A percentile compares a stretch with the other conserved stretches of the same genome.
These are phyloP conservation scores for Iberis pinnata DNA, from an alignment of 345 rosid genomes.

Conservation along the genomic window DNA sequence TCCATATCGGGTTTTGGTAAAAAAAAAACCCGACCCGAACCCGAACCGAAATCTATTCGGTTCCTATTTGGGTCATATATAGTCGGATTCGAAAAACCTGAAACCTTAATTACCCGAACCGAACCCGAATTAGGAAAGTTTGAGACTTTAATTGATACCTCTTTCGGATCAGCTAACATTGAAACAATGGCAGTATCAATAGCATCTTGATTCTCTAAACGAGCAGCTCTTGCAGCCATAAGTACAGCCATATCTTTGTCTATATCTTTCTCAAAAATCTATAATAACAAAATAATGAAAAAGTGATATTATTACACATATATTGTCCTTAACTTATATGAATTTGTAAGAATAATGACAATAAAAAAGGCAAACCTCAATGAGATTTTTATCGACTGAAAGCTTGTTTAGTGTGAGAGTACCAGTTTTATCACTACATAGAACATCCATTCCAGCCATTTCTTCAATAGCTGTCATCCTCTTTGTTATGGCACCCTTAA, in stretches of 20 bases:
- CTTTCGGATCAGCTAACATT: slow-evolving; percentile 82
- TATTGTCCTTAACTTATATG: too few species aligned
- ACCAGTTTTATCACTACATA: slow-evolving; percentile 80
- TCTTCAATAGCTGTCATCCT: slow-evolving; percentile 97
- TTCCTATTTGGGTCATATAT: too few species aligned
- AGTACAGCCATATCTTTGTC: slow-evolving; percentile 67
- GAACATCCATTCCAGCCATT: slow-evolving; percentile 98
- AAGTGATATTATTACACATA: too few species aligned
- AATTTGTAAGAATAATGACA: too few species aligned
- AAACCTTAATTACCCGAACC: too few species aligned
- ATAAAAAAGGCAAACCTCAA: too few species aligned
- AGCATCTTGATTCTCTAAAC: slow-evolving; percentile 93
- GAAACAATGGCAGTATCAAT: slow-evolving; percentile 81
- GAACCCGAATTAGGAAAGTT: too few species aligned
- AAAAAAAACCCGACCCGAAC: too few species aligned
- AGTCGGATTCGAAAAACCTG: too few species aligned
- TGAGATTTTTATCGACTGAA: slow-evolving; percentile 64
- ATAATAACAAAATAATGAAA: too few species aligned
- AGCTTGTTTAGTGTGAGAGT: slow-evolving; percentile 89
- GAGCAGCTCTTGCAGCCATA: slow-evolving; percentile 92
- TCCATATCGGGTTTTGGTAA: too few species aligned
- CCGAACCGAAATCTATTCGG: too few species aligned
- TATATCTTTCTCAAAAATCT: slow-evolving; percentile 45
- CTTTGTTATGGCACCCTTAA: slow-evolving; percentile 83
- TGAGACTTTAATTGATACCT: slow-evolving; percentile 38